phyloP scores from a whole-genome alignment of 192 early-diverging fungal genomes.

The Coemansia sp. region DNA sequence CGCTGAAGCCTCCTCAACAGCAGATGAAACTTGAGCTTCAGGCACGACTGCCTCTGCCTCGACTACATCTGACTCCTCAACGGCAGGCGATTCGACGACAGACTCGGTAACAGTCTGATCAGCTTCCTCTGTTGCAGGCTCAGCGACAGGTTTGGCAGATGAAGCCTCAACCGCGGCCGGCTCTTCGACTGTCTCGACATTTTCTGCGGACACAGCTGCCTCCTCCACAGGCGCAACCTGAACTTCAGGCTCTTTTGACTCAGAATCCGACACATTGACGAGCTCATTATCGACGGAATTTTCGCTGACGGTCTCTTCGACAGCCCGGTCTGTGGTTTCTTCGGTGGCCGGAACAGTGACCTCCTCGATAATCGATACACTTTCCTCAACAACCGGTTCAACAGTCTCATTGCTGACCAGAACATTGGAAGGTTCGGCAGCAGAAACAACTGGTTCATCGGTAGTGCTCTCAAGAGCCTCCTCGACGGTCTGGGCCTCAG shows the following conservation, averaged over 20 bases:
- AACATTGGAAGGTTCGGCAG: neutral
- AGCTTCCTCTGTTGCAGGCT: neutral
- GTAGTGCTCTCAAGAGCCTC: neutral
- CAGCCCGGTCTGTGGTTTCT: neutral
- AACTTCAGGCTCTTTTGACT: slow-evolving; percentile 2
- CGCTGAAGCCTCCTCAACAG: neutral
- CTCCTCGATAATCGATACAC: neutral
- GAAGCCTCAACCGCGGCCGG: neutral
- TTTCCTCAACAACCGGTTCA: neutral
- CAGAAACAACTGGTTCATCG: neutral
- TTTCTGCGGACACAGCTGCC: neutral
- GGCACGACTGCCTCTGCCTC: too few relatives aligned
- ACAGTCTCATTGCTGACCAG: neutral
- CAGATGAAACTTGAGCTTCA: neutral
- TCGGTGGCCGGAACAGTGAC: neutral
- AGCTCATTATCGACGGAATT: neutral
- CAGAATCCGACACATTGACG: neutral
- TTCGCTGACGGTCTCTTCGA: neutral
- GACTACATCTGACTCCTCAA: neutral
- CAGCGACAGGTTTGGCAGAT: neutral
- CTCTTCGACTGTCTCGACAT: neutral
- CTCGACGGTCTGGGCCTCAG: neutral
- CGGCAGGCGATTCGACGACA: neutral
- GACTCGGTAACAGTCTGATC: neutral
- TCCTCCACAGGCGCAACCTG: neutral